Conservation (phyloP, 2,329 filamentous ascomycete genomes). For the Aureobasidium zeae region DNA sequence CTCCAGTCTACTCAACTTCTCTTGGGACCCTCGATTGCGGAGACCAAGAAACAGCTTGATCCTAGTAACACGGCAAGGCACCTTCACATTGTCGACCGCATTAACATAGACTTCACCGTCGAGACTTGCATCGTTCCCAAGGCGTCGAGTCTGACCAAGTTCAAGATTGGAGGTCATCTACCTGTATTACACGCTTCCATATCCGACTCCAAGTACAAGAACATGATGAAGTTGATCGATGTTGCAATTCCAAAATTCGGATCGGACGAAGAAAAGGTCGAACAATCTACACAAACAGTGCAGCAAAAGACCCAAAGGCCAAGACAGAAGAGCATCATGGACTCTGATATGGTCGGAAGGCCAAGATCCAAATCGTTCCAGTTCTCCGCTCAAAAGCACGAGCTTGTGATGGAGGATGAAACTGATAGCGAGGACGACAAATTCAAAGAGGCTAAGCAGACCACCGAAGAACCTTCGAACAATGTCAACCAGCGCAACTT, state of each 20-base stretch:
- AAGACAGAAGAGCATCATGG: slow-evolving; percentile 20
- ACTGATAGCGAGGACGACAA: slow-evolving; percentile 45
- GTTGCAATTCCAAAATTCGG: slow-evolving; percentile 84
- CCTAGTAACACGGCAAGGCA: slow-evolving; percentile 55
- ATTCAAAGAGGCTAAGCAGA: slow-evolving; percentile 55
- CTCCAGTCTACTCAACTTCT: slow-evolving; percentile 90
- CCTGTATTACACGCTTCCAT: slow-evolving; percentile 85
- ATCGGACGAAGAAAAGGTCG: slow-evolving; percentile 28
- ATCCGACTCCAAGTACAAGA: slow-evolving; percentile 95
- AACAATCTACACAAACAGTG: neutral
- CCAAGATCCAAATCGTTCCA: slow-evolving; percentile 64
- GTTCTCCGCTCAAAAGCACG: slow-evolving; percentile 60
- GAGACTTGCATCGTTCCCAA: slow-evolving; percentile 96
- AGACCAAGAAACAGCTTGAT: slow-evolving; percentile 72
- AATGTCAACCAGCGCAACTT: slow-evolving; percentile 82
- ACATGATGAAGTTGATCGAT: slow-evolving; percentile 89
- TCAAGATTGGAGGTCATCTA: slow-evolving; percentile 82
- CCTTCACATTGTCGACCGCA: slow-evolving; percentile 87
- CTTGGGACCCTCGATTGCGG: slow-evolving; percentile 86
- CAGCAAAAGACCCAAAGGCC: slow-evolving; percentile 19
- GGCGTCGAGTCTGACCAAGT: slow-evolving; percentile 81
- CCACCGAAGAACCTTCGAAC: slow-evolving; percentile 40
- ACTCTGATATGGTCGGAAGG: slow-evolving; percentile 39
- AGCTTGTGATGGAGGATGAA: slow-evolving; percentile 72
- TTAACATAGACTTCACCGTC: slow-evolving; percentile 95